Conservation (phyloP, 2,329 filamentous ascomycete genomes). For the Neofusicoccum umdonicola region DNA sequence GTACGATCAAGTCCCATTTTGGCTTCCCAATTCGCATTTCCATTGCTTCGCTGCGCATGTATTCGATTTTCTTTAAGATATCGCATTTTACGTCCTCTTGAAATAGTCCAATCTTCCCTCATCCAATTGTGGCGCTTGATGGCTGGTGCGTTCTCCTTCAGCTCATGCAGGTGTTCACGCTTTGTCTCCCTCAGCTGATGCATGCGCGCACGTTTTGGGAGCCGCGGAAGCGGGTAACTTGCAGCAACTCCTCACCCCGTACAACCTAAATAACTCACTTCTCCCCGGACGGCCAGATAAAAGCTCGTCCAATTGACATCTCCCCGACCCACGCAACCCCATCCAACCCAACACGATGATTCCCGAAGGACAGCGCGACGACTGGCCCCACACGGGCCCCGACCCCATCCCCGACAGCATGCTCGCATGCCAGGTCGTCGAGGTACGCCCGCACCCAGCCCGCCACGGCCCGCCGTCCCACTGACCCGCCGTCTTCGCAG, state of each 20-base stretch:
- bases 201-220: not conserved
- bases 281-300: not conserved
- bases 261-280: not conserved
- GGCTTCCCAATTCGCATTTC: not conserved
- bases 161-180: not conserved
- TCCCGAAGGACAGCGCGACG: not conserved
- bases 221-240: not conserved
- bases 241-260: not conserved
- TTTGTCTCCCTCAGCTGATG: conserved; percentile 1
- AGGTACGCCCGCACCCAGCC: conserved; percentile 29
- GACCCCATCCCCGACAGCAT: conserved; percentile 43
- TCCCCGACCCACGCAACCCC: not conserved
- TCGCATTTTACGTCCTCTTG: not conserved
- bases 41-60: too few species aligned
- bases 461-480: not conserved
- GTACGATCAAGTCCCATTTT: not conserved
- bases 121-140: not conserved
- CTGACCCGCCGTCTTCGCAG: conserved; percentile 22
- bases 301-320: not conserved
- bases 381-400: conserved; percentile 17
- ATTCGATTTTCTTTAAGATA: not conserved
- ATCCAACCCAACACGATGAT: not conserved
- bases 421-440: conserved; percentile 49
- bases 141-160: not conserved
- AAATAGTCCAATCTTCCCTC: not conserved